Evolutionary conservation across 768 basidiomycete species (phyloP).

Genomic region (Boletus subparvulus): DNA sequence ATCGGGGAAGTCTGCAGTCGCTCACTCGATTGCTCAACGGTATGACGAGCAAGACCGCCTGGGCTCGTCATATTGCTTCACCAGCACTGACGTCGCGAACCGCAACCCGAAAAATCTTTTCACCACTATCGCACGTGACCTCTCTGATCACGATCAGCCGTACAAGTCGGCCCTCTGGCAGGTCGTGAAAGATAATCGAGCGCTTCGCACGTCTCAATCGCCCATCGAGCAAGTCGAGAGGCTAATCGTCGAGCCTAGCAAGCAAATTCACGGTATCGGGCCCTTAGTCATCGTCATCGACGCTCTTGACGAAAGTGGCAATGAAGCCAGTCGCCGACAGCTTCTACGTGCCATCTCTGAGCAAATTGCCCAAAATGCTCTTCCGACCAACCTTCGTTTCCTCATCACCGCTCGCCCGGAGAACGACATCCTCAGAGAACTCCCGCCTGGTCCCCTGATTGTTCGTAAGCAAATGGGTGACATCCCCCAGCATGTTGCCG

Average conservation of each 20-base stretch:
- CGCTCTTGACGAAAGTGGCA: slow-evolving; percentile 23
- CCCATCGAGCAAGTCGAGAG: slow-evolving; percentile 15
- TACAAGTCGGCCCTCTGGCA: slow-evolving; percentile 8
- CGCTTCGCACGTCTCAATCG: slow-evolving; percentile 1
- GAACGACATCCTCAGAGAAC: slow-evolving; percentile 3
- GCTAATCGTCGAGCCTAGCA: slow-evolving; percentile 22
- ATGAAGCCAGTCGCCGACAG: neutral
- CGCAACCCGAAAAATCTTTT: slow-evolving; percentile 16
- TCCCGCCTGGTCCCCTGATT: slow-evolving; percentile 10
- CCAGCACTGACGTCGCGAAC: neutral
- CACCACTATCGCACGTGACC: slow-evolving; percentile 26
- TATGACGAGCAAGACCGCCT: slow-evolving; percentile 15
- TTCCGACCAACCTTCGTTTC: slow-evolving; percentile 14
- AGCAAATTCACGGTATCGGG: slow-evolving; percentile 12
- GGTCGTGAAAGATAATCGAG: neutral
- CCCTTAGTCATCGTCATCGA: slow-evolving; percentile 34
- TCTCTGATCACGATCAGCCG: slow-evolving; percentile 22
- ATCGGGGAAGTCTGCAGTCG: neutral
- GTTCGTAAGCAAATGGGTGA: slow-evolving; percentile 11
- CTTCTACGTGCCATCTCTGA: slow-evolving; percentile 14
- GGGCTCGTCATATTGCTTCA: slow-evolving; percentile 25
- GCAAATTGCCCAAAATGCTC: neutral
- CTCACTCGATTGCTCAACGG: slow-evolving; percentile 14
- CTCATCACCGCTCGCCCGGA: neutral
- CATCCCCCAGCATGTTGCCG: neutral